phyloP scores from a whole-genome alignment of 345 rosid genomes.

The Sisymbrium altissimum region DNA sequence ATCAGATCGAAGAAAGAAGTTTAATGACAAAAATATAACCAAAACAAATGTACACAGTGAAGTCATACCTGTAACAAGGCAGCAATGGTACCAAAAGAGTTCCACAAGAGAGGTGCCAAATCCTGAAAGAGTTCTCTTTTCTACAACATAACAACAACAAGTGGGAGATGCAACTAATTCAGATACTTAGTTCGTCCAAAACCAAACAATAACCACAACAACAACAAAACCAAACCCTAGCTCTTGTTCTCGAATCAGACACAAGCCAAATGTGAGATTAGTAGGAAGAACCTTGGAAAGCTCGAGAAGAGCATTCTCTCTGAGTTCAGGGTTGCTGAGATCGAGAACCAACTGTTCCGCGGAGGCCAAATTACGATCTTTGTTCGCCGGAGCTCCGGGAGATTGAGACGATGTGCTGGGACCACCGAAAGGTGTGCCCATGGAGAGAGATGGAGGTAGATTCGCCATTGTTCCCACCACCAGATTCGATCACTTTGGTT shows the following conservation, averaged over 20 bases:
- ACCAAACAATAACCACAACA: background rate
- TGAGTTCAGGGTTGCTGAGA: conserved; percentile 88
- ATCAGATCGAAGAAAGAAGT: too few relatives aligned
- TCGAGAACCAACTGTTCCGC: conserved; percentile 94
- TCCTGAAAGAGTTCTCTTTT: conserved; percentile 94
- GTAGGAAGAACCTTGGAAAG: conserved; percentile 54
- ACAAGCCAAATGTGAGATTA: background rate
- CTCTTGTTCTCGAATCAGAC: conserved; percentile 1
- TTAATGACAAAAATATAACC: background rate
- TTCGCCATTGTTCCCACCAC: conserved; percentile 46
- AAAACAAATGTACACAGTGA: background rate
- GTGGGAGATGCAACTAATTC: background rate
- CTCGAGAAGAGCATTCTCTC: conserved; percentile 81
- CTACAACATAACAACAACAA: conserved; percentile 41
- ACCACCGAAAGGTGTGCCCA: conserved; percentile 59
- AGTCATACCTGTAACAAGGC: conserved; percentile 36
- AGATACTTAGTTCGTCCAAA: background rate
- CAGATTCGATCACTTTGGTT: background rate
- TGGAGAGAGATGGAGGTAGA: conserved; percentile 62
- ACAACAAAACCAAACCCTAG: too few relatives aligned
- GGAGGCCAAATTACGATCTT: conserved; percentile 86
- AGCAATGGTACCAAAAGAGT: conserved; percentile 38
- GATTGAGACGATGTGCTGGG: conserved; percentile 45
- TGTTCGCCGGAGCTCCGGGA: conserved; percentile 51
- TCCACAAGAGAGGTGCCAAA: conserved; percentile 91